Percentiles rank a stretch among this genome's conserved stretches.
phyloP scores from a whole-genome alignment of 2,329 filamentous ascomycete genomes.

The Exophiala aquamarina region DNA sequence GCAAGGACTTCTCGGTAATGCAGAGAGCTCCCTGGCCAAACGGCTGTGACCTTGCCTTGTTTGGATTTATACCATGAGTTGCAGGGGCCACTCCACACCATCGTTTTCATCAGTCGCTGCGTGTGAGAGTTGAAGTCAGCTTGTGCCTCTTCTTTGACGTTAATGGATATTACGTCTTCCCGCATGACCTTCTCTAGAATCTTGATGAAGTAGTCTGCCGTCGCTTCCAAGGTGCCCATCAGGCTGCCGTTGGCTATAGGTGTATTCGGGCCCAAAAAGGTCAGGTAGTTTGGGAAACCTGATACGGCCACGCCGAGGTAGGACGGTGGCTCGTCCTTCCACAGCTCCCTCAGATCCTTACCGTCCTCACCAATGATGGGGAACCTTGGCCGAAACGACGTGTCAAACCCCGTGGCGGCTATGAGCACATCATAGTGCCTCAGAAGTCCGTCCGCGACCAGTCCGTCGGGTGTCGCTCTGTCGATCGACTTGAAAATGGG shows the following conservation, averaged over 20 bases:
- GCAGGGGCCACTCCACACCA: constrained; percentile 10
- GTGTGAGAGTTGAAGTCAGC: constrained; percentile 20
- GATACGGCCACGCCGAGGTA: constrained; percentile 49
- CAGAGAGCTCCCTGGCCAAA: constrained; percentile 51
- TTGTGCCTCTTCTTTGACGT: constrained; percentile 18
- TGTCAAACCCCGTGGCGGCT: constrained; percentile 40
- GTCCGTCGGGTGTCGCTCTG: neutral
- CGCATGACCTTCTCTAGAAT: constrained; percentile 37
- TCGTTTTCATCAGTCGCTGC: constrained; percentile 6
- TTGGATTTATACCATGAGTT: constrained; percentile 31
- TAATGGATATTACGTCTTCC: constrained; percentile 35
- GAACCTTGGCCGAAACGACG: constrained; percentile 35
- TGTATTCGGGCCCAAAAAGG: constrained; percentile 32
- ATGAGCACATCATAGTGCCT: constrained; percentile 34
- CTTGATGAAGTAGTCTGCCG: constrained; percentile 35
- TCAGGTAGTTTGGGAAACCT: constrained; percentile 43
- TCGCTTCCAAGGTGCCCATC: constrained; percentile 33
- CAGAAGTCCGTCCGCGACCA: constrained; percentile 27
- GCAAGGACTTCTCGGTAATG: constrained; percentile 47
- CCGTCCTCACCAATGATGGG: constrained; percentile 30
- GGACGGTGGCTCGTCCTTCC: constrained; percentile 36
- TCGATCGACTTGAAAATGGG: constrained; percentile 4
- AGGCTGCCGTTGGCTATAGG: constrained; percentile 31
- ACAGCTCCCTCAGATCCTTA: constrained; percentile 31
- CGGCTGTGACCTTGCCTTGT: constrained; percentile 43